These are phyloP conservation scores for Jacaranda copaia DNA, from an alignment of 257 asterid genomes.

Conservation along the genomic window DNA sequence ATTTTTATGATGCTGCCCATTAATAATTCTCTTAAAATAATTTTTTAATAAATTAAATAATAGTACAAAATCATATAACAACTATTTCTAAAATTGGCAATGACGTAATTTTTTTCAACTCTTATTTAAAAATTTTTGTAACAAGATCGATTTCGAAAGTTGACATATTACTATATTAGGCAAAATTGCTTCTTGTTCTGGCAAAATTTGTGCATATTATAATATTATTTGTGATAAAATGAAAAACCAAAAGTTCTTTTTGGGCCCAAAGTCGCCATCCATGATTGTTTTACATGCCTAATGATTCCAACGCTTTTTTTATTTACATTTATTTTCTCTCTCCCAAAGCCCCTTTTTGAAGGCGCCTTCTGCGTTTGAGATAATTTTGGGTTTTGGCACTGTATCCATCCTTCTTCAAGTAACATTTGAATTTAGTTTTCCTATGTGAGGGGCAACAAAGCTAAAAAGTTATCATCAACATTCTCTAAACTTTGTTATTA, in stretches of 20 bases:
- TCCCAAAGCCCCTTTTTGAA: slow-evolving; percentile 13
- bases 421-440: neutral
- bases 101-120: too few species aligned
- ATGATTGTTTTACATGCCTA: slow-evolving; percentile 44
- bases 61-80: too few species aligned
- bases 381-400: slow-evolving; percentile 44
- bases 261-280: slow-evolving; percentile 43
- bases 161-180: neutral
- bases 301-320: slow-evolving; percentile 34
- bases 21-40: too few species aligned
- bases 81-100: too few species aligned
- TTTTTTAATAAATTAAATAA: too few species aligned
- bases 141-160: too few species aligned
- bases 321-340: neutral
- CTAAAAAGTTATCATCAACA: neutral
- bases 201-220: neutral
- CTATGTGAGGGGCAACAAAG: slow-evolving; percentile 31
- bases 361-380: slow-evolving; percentile 42
- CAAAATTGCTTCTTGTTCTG: slow-evolving; percentile 21
- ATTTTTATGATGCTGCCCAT: too few species aligned
- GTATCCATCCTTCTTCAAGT: slow-evolving; percentile 41
- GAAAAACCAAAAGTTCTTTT: slow-evolving; percentile 53
- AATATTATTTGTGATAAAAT: slow-evolving; percentile 6
- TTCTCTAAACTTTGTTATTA: neutral
- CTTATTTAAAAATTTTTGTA: too few species aligned